Percentiles rank a stretch among this genome's conserved stretches.
phyloP scores from a whole-genome alignment of 176 grass and related monocot species.

The Aegilops umbellulata region DNA sequence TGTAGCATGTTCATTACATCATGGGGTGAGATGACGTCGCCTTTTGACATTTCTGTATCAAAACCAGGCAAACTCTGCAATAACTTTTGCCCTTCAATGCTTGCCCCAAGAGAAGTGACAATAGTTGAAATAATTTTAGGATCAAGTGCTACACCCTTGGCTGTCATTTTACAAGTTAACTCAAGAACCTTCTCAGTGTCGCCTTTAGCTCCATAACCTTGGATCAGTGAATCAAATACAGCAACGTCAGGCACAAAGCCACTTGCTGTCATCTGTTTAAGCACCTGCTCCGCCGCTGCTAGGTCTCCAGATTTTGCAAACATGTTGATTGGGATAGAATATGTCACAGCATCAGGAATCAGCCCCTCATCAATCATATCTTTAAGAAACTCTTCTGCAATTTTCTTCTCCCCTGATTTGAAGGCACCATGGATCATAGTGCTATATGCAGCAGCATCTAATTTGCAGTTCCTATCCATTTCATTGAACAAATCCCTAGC shows the following conservation, averaged over 20 bases:
- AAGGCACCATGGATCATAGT: conserved; percentile 57
- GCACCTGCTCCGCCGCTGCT: conserved; percentile 30
- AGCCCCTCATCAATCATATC: conserved; percentile 47
- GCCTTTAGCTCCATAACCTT: conserved; percentile 36
- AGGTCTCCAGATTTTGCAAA: conserved; percentile 50
- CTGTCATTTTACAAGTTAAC: conserved; percentile 53
- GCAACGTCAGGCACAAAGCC: conserved; percentile 47
- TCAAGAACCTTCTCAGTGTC: conserved; percentile 23
- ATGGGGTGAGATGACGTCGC: not conserved
- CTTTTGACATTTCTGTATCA: not conserved
- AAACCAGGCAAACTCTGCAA: conserved; percentile 31
- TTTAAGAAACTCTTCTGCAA: conserved; percentile 39
- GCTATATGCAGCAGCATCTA: conserved; percentile 47
- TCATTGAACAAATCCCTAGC: conserved; percentile 52
- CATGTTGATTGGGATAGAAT: conserved; percentile 48
- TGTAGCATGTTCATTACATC: conserved; percentile 21
- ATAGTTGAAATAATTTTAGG: conserved; percentile 42
- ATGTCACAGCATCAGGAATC: conserved; percentile 55
- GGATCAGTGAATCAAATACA: conserved; percentile 62
- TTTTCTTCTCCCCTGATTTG: conserved; percentile 44
- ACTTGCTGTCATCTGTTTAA: conserved; percentile 66
- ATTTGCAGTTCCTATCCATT: conserved; percentile 39
- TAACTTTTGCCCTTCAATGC: conserved; percentile 28
- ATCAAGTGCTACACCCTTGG: conserved; percentile 48
- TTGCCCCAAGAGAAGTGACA: conserved; percentile 23